A percentile compares a stretch with the other conserved stretches of the same genome.
phyloP scores from a whole-genome alignment of 1,284 basidiomycete species.

The Ustilago loliicola region DNA sequence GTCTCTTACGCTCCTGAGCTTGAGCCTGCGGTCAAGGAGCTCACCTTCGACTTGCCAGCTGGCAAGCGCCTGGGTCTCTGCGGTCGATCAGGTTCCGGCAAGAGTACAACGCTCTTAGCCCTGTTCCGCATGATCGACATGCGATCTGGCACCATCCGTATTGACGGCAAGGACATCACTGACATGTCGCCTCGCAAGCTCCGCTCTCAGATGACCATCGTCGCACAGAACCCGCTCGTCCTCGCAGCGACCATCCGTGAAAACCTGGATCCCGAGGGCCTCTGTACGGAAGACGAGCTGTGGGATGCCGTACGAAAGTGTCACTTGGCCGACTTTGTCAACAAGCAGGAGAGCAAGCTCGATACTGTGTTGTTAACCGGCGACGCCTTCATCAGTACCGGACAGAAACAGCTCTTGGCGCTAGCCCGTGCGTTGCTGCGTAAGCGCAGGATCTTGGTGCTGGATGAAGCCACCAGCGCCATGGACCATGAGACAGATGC shows the following conservation, averaged over 20 bases:
- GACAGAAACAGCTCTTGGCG: slow-evolving; percentile 70
- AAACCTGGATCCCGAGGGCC: slow-evolving; percentile 61
- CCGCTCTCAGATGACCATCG: slow-evolving; percentile 56
- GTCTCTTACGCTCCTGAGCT: slow-evolving; percentile 47
- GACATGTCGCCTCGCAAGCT: slow-evolving; percentile 30
- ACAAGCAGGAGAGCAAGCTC: slow-evolving; percentile 49
- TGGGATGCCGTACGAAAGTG: slow-evolving; percentile 64
- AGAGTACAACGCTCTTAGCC: slow-evolving; percentile 58
- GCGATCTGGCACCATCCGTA: slow-evolving; percentile 46
- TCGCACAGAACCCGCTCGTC: slow-evolving; percentile 65
- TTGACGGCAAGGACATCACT: slow-evolving; percentile 47
- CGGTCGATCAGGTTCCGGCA: slow-evolving; percentile 57
- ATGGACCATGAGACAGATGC: slow-evolving; percentile 54
- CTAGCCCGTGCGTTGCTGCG: slow-evolving; percentile 74
- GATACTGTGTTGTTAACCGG: slow-evolving; percentile 44
- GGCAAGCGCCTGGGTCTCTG: slow-evolving; percentile 55
- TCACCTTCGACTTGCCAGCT: slow-evolving; percentile 42
- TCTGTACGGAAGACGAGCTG: slow-evolving; percentile 56
- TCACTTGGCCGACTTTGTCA: slow-evolving; percentile 59
- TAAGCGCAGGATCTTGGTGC: slow-evolving; percentile 73
- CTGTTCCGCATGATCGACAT: slow-evolving; percentile 59
- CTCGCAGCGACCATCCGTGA: slow-evolving; percentile 63
- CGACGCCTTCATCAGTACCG: slow-evolving; percentile 40
- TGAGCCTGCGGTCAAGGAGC: slow-evolving; percentile 50
- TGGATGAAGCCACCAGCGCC: slow-evolving; percentile 73